These are phyloP conservation scores for Chaetothyriales sp. DNA, from an alignment of 2,329 filamentous ascomycete species.

Conservation along the genomic window DNA sequence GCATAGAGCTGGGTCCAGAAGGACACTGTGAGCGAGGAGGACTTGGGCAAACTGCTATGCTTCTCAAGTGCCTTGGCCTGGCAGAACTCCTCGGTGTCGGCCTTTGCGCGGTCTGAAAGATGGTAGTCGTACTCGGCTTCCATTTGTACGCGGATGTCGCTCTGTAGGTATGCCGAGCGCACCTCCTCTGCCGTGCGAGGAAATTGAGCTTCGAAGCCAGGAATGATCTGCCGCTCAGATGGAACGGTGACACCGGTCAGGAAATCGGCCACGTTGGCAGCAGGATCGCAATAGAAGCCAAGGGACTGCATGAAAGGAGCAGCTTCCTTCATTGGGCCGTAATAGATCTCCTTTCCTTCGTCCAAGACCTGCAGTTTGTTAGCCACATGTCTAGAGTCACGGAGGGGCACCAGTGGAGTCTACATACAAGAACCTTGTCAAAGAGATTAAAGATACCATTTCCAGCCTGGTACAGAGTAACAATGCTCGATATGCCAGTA, in stretches of 20 bases:
- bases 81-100: conserved; percentile 39
- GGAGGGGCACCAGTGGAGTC: too few species aligned
- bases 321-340: conserved; percentile 44
- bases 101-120: conserved; percentile 32
- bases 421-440: conserved; percentile 43
- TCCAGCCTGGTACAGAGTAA: conserved; percentile 57
- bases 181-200: conserved; percentile 33
- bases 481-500: conserved; percentile 43
- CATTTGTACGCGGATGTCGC: conserved; percentile 37
- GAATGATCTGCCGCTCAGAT: conserved; percentile 31
- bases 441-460: conserved; percentile 40
- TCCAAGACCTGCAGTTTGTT: conserved; percentile 57
- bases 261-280: conserved; percentile 51
- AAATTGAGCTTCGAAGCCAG: conserved; percentile 30
- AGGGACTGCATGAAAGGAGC: conserved; percentile 48
- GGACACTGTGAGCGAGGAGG: conserved; percentile 40
- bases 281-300: conserved; percentile 47
- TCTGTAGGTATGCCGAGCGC: conserved; percentile 36
- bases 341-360: conserved; percentile 50
- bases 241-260: conserved; percentile 49
- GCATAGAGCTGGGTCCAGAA: conserved; percentile 41
- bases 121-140: conserved; percentile 44
- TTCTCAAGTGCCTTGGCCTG: conserved; percentile 40
- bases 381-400: too few species aligned
- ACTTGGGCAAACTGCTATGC: conserved; percentile 36